phyloP scores from a whole-genome alignment of 768 basidiomycete genomes.

The Mycena chlorophos region DNA sequence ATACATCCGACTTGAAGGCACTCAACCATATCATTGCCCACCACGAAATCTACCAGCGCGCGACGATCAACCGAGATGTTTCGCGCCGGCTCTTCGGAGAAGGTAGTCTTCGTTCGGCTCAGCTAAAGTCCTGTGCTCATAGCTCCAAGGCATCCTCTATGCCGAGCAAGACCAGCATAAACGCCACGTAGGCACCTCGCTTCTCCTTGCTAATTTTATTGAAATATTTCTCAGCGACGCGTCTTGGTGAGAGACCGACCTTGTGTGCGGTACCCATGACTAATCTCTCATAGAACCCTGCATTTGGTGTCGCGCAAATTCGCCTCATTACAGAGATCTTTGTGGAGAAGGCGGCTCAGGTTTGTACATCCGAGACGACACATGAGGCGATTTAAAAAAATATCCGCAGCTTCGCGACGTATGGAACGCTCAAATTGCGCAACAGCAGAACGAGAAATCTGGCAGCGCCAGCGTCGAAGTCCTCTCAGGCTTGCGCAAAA shows the following conservation, averaged over 20 bases:
- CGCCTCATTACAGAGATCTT: neutral
- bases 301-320: neutral
- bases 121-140: no score
- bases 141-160: constrained; percentile 40
- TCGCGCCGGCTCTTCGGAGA: neutral
- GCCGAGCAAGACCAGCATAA: constrained; percentile 40
- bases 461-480: neutral
- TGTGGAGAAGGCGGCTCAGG: neutral
- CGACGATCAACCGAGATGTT: neutral
- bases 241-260: constrained; percentile 6
- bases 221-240: constrained; percentile 1
- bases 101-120: no score
- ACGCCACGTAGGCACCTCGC: constrained; percentile 33
- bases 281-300: neutral
- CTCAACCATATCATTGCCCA: constrained; percentile 49
- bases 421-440: no score
- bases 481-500: neutral
- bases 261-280: neutral
- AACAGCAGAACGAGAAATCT: neutral
- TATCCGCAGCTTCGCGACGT: neutral
- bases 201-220: neutral
- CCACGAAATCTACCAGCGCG: constrained; percentile 41
- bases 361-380: neutral
- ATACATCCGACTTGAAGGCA: constrained; percentile 48
- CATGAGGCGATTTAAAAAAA: neutral